Evolutionary conservation across 805 yeast species (phyloP).

Genomic region (Komagataella mondaviorum): DNA sequence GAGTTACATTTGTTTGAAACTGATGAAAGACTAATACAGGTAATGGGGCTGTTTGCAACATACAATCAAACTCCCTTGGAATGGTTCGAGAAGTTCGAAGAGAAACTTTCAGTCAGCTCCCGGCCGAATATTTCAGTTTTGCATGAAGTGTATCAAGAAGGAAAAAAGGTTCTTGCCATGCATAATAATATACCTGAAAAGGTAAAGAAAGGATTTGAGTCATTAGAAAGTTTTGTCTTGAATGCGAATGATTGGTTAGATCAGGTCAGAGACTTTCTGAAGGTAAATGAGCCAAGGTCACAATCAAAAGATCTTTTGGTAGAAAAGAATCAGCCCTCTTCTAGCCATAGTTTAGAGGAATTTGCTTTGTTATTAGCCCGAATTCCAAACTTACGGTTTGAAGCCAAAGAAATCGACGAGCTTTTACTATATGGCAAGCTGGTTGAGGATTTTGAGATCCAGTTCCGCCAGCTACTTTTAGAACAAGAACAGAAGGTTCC

Average conservation of each 20-base stretch:
- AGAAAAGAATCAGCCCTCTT: constrained; percentile 9
- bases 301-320: constrained; percentile 28
- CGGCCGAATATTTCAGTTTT: constrained; percentile 34
- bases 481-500: constrained; percentile 12
- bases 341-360: constrained; percentile 13
- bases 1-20: constrained; percentile 33
- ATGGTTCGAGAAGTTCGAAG: constrained; percentile 38
- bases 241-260: constrained; percentile 38
- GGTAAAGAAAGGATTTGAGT: constrained; percentile 10
- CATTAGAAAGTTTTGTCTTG: constrained; percentile 26
- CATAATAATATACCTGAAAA: constrained; percentile 3
- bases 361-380: constrained; percentile 26
- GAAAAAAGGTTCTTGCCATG: constrained; percentile 29
- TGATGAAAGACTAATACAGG: constrained; percentile 35
- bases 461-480: constrained; percentile 26
- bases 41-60: constrained; percentile 14
- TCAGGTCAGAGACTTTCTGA: constrained; percentile 36
- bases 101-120: constrained; percentile 22
- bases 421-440: constrained; percentile 38
- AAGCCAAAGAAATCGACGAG: constrained; percentile 47
- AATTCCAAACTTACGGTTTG: constrained; percentile 36
- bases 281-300: constrained; percentile 9
- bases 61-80: constrained; percentile 23
- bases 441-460: constrained; percentile 34
- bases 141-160: constrained; percentile 33